A percentile compares a stretch with the other conserved stretches of the same genome.
Conservation (phyloP, 352 stramenopile species). For the Phytophthora uliginosa region DNA sequence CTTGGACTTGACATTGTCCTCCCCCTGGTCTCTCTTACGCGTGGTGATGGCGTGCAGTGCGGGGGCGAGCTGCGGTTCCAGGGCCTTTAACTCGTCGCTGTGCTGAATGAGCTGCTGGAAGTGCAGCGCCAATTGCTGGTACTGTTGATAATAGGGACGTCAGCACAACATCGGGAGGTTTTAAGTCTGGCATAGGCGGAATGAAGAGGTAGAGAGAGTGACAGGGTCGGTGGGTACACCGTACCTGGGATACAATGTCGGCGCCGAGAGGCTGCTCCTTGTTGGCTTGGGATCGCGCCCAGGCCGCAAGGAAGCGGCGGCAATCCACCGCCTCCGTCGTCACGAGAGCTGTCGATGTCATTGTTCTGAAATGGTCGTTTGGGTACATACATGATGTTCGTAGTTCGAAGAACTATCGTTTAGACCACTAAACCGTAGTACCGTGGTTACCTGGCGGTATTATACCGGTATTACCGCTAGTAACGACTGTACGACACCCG, state of each 20-base stretch:
- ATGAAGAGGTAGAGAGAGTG: neutral
- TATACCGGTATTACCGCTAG: too few species aligned
- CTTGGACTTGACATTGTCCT: neutral
- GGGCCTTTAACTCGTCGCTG: slow-evolving; percentile 29
- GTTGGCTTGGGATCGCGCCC: slow-evolving; percentile 49
- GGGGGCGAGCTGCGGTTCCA: slow-evolving; percentile 31
- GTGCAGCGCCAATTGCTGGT: slow-evolving; percentile 45
- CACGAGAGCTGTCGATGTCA: slow-evolving; percentile 1
- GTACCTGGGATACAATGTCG: slow-evolving; percentile 29
- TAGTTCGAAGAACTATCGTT: too few species aligned
- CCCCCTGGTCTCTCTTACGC: slow-evolving; percentile 11
- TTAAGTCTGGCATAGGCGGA: neutral
- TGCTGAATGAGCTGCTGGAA: slow-evolving; percentile 41
- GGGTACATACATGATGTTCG: too few species aligned
- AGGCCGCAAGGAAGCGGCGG: slow-evolving; percentile 71
- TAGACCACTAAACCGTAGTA: too few species aligned
- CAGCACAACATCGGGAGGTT: slow-evolving; percentile 1
- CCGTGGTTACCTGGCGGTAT: too few species aligned
- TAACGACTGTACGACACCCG: too few species aligned
- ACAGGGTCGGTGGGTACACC: neutral
- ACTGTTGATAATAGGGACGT: slow-evolving; percentile 32
- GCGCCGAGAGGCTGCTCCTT: slow-evolving; percentile 25
- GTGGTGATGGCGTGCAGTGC: slow-evolving; percentile 35
- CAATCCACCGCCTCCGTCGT: slow-evolving; percentile 46
- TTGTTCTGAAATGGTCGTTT: slow-evolving; percentile 21